Percentiles rank a stretch among this genome's conserved stretches.
Evolutionary conservation across 805 yeast species (phyloP).

Genomic region (Candida germanica): DNA sequence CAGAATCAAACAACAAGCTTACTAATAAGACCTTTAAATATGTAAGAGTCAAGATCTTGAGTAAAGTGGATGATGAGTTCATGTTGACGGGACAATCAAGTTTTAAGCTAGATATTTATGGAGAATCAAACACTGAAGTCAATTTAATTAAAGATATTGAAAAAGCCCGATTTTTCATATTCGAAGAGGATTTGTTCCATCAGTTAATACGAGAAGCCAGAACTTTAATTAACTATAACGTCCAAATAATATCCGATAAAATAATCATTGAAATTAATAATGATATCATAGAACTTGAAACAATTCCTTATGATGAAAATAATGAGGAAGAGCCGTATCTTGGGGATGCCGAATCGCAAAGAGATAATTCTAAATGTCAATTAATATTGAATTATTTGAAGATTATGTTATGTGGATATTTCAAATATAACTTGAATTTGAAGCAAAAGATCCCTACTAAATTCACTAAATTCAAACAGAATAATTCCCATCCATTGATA

Average conservation of each 20-base stretch:
- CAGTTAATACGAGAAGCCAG: constrained; percentile 77
- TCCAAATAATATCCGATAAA: constrained; percentile 59
- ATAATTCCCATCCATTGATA: constrained; percentile 44
- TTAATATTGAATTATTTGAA: constrained; percentile 52
- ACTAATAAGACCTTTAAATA: constrained; percentile 41
- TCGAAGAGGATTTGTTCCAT: constrained; percentile 86
- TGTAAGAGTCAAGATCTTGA: constrained; percentile 58
- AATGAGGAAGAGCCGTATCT: constrained; percentile 39
- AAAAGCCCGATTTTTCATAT: constrained; percentile 68
- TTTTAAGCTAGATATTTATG: constrained; percentile 20
- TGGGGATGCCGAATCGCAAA: constrained; percentile 27
- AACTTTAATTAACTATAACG: constrained; percentile 63
- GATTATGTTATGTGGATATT: constrained; percentile 60
- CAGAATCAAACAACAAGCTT: constrained; percentile 26
- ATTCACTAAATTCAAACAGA: constrained; percentile 42
- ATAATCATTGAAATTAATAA: constrained; percentile 63
- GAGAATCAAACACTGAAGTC: neutral
- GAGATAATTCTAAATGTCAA: constrained; percentile 47
- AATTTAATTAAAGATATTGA: constrained; percentile 51
- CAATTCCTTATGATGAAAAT: constrained; percentile 44
- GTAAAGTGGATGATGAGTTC: constrained; percentile 52
- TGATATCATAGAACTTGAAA: constrained; percentile 68
- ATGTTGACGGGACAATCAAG: constrained; percentile 58
- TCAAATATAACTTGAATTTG: constrained; percentile 42
- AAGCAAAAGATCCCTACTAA: constrained; percentile 48